These are phyloP conservation scores for Chrysoporthe deuterocubensis DNA, from an alignment of 2,329 filamentous ascomycete species.

Conservation along the genomic window DNA sequence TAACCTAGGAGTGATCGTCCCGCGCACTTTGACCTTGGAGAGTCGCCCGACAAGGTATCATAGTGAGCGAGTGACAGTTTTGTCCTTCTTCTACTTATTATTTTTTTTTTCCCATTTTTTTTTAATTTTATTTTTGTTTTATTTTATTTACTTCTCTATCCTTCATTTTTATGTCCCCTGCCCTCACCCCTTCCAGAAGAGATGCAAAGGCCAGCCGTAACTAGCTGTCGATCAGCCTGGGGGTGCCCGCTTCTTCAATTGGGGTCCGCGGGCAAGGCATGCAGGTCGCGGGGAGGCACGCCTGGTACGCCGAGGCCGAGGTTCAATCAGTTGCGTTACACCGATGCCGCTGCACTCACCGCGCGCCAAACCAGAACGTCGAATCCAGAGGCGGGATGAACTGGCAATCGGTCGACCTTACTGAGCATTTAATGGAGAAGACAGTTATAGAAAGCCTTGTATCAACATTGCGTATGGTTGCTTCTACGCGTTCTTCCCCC, in stretches of 20 bases:
- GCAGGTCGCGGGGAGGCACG: not conserved
- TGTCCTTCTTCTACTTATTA: too few relatives aligned
- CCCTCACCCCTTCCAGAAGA: not conserved
- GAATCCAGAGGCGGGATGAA: slow-evolving; percentile 17
- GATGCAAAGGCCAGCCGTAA: not conserved
- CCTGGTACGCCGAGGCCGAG: slow-evolving; percentile 24
- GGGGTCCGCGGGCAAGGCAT: slow-evolving; percentile 10
- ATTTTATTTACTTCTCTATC: too few relatives aligned
- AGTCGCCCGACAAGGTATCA: too few relatives aligned
- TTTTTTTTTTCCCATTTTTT: too few relatives aligned
- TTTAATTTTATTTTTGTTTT: too few relatives aligned
- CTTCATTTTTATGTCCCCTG: too few relatives aligned
- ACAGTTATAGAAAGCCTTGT: not conserved
- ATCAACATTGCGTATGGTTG: not conserved
- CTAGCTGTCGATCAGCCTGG: not conserved
- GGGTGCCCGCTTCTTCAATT: slow-evolving; percentile 5
- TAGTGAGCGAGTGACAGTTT: too few relatives aligned
- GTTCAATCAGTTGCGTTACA: slow-evolving; percentile 12
- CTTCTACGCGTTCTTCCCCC: not conserved
- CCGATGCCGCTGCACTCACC: slow-evolving; percentile 19
- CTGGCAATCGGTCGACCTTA: slow-evolving; percentile 5
- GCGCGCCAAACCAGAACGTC: slow-evolving; percentile 23
- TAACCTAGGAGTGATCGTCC: too few relatives aligned
- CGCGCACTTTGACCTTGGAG: too few relatives aligned
- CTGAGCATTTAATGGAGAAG: not conserved